Base-by-base conservation (phyloP, 2,329 filamentous ascomycete genomes). In the Rhytidhysteron rufulum region DNA sequence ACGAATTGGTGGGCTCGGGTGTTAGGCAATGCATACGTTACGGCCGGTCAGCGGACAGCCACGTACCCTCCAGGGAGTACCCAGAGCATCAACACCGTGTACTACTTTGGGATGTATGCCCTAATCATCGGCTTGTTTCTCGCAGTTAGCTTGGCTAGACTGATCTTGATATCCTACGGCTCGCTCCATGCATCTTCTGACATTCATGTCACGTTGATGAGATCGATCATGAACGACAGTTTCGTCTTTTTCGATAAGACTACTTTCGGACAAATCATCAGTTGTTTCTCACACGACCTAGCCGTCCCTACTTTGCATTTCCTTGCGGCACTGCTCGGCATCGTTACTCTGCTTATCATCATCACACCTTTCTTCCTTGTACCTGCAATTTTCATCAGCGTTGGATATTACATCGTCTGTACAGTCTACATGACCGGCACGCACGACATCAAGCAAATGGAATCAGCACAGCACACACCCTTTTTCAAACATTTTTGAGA, bases 171-270 rank as follows among this genome's bases (percentile, higher is more conserved):
- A 19, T 98, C 98, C 71, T 86, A 85, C 60, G 93, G 93, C 3
- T 96, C 93, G 5, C 73, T 97, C 34, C 85, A 83, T 19, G 93
- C 93, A 3, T 97, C 93, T 19, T 84, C 80, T 71, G 83, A 82
- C 51, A 81, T 98, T 16, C 93, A 98, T 62, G 77, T 83, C 50
- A 74, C 79, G 25, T 73, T 98, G 40, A 85, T 98, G 62, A 75
- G 79, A 20, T 76, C 85, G 1, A 82, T 98, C 18, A 85, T 88
- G 11, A 82, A 90, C 51, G 93, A 93, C 21, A 91, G 89, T 62
- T 97, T 98, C 74, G 89, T 87, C 60, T 98, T 98, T 71, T 98
- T 98, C 58, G 93, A 98, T 58, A 86, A 91, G 1, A 98, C 93
- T 0, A 93, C 93, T 2, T 78, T 97, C 0, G 93, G 93, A 10